Percentiles rank a stretch among this genome's conserved stretches.
phyloP scores from a whole-genome alignment of 441 rosid species.

The Syzygium syzygioides region DNA sequence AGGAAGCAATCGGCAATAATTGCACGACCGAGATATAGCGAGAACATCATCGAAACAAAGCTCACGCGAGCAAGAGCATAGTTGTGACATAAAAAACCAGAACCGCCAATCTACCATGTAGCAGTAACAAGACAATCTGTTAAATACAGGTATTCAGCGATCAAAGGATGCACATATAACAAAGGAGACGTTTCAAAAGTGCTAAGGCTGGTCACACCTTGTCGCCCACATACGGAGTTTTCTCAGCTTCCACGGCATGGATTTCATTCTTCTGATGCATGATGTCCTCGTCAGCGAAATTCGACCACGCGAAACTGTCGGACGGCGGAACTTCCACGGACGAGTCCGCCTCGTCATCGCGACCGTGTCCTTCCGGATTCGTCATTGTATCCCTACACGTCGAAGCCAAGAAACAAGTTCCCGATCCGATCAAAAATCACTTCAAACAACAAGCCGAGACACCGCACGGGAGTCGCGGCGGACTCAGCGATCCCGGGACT shows the following conservation, averaged over 20 bases:
- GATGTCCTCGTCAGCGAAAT: conserved; percentile 5
- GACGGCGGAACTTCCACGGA: not conserved
- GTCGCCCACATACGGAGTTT: conserved; percentile 9
- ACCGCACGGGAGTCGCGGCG: not conserved
- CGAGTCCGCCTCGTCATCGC: not conserved
- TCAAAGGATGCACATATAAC: not conserved
- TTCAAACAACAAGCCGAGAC: not conserved
- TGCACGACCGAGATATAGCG: not conserved
- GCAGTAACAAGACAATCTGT: not conserved
- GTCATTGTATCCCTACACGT: conserved; percentile 3
- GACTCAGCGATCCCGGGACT: not conserved
- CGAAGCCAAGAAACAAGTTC: not conserved
- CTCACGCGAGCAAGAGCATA: not conserved
- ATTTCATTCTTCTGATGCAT: conserved; percentile 7
- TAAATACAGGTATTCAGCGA: not conserved
- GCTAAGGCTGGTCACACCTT: conserved; percentile 1
- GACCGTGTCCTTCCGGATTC: conserved; percentile 4
- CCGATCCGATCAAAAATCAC: not conserved
- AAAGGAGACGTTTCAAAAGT: not conserved
- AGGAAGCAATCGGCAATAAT: not conserved
- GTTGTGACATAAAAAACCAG: not conserved
- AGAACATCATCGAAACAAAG: not conserved
- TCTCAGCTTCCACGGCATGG: conserved; percentile 5
- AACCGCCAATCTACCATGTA: not conserved
- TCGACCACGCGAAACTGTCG: not conserved